Evolutionary conservation across 108 stramenopile species (phyloP).

Genomic region (Pseudonitzschia pungens): DNA sequence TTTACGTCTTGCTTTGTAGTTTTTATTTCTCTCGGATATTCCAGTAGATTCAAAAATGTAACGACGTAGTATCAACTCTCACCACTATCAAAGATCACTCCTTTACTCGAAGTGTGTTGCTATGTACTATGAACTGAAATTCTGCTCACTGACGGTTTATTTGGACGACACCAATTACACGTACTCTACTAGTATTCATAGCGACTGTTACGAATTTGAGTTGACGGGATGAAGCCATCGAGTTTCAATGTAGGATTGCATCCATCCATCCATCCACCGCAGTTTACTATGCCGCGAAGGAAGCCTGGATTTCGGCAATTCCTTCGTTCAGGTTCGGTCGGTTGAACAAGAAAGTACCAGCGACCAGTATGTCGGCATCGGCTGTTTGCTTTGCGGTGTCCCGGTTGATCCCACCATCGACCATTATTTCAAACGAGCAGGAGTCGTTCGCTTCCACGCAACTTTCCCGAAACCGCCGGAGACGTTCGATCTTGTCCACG

Average conservation of each 20-base stretch:
- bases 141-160: too few relatives aligned
- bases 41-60: not conserved
- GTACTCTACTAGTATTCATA: too few relatives aligned
- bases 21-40: not conserved
- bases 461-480: conserved; percentile 23
- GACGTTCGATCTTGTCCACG: conserved; percentile 8
- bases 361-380: conserved; percentile 71
- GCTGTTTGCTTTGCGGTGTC: conserved; percentile 45
- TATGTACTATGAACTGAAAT: too few relatives aligned
- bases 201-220: too few relatives aligned
- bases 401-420: conserved; percentile 80
- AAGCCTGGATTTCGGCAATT: conserved; percentile 32
- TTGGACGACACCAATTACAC: too few relatives aligned
- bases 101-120: not conserved
- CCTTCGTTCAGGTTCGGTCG: conserved; percentile 42
- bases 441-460: conserved; percentile 31
- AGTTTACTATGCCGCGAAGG: not conserved
- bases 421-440: conserved; percentile 58
- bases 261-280: not conserved
- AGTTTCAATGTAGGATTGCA: too few relatives aligned
- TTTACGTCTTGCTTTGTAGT: conserved; percentile 11
- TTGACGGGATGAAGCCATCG: too few relatives aligned
- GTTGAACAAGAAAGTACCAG: conserved; percentile 62
- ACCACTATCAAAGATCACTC: not conserved
- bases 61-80: not conserved